phyloP scores from a whole-genome alignment of 495 filamentous ascomycete genomes.

The Aspergillus coremiiformis region DNA sequence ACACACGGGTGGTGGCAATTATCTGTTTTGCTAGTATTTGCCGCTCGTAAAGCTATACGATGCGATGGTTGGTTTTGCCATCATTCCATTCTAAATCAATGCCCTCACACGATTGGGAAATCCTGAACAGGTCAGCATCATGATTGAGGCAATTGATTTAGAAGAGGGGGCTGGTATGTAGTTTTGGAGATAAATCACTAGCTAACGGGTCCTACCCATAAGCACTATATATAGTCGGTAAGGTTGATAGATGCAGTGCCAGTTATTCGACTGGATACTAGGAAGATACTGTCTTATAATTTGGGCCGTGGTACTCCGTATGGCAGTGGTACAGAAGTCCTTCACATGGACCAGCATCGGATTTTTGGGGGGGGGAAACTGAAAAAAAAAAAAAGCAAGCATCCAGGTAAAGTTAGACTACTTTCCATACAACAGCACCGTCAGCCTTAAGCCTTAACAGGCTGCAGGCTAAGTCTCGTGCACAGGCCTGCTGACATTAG shows the following conservation, averaged over 20 bases:
- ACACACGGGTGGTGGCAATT: slow-evolving; percentile 18
- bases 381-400: slow-evolving; percentile 1
- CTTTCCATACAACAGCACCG: slow-evolving; percentile 11
- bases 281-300: not conserved
- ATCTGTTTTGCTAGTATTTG: too few species aligned
- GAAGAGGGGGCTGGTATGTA: not conserved
- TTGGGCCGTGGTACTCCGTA: not conserved
- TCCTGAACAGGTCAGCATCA: slow-evolving; percentile 1
- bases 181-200: not conserved
- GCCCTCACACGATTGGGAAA: not conserved
- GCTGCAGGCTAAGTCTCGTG: slow-evolving; percentile 29
- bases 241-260: not conserved
- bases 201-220: not conserved
- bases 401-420: slow-evolving; percentile 13
- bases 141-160: not conserved
- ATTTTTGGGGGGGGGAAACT: not conserved
- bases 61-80: not conserved
- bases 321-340: not conserved
- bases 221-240: not conserved
- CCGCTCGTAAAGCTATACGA: slow-evolving; percentile 1
- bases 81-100: not conserved
- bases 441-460: slow-evolving; percentile 37
- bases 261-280: not conserved
- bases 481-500: slow-evolving; percentile 6
- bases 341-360: not conserved